Evolutionary conservation across 345 rosid genomes (phyloP), one percentile per base, ranked within the genome.

Genomic region (Eucalyptus erythrocorys): DNA sequence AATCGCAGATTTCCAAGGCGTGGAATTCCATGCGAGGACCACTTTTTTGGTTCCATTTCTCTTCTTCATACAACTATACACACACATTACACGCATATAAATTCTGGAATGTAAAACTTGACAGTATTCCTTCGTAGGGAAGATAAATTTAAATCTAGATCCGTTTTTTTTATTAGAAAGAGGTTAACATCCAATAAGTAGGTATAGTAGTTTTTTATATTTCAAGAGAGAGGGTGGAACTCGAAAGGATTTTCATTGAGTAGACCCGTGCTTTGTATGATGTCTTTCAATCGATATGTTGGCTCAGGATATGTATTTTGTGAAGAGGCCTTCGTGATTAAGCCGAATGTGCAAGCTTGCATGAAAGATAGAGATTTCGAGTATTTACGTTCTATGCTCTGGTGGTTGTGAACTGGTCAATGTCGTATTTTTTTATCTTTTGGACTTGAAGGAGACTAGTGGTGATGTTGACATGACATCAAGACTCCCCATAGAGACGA

Each of bases 241-340:
- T 51, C 10, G 1, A 51, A 21, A 51, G 10, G 10, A 10, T 51
- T 51, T 19, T 51, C 21, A 51, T 51, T 51, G 26, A 51, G 57
- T 7, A 21, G 26, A 51, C 1, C 2, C 1, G 0, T 21, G 26
- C 10, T 51, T 51, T 5, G 0, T 51, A 51, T 21, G 1, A 21
- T 21, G 57, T 51, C 5, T 51, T 51, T 51, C 10, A 51, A 21
- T 21, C 1, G 10, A 51, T 5, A 21, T 3, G 26, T 51, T 2
- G 10, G 26, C 1, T 51, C 1, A 21, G 10, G 26, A 21, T 3
- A 51, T 51, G 57, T 21, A 51, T 51, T 30, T 13, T 61, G 21
- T 15, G 19, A n/a, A 14, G 32, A 30, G 30, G 68, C 68, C 0
- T 61, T 27, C 1, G 68, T 59, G 27, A 27, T 59, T 30, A 12